Base-by-base conservation (phyloP, 2,329 filamentous ascomycete genomes). In the Laburnicola sp. region DNA sequence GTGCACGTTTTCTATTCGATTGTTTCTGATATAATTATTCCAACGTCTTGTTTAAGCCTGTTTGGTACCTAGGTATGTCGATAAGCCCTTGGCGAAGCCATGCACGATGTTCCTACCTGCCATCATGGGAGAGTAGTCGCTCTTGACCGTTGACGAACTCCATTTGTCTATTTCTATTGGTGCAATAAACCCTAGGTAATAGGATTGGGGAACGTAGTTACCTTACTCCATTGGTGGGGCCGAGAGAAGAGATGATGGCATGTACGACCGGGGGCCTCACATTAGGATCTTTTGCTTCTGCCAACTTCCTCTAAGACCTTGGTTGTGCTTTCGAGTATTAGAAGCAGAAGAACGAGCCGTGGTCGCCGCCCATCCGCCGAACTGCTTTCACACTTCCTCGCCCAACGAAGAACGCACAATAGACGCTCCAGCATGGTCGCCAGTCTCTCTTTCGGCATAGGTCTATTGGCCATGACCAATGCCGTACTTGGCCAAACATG, bases 401-500 rank as follows among this genome's bases (percentile, higher is more conserved):
- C 10, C 28, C 10, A 30, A 30, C 10, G 6, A 25, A 36, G n/a
- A 8, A 28, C 42, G 25, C 6, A 37, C n/a, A 23, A 10, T 28
- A 34, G 23, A 10, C 9, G 1, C 4, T 23, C 2, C 6, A 45
- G 23, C 9, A 45, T 45, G 42, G 23, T 37, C 23, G 9, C 32
- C 6, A 45, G 23, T 3, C 25, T 34, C 5, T 10, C 31, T 21
- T 23, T 30, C 4, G 32, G 23, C 11, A 21, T 45, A 9, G 42
- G 22, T 8, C 31, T 37, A 11, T n/a, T 45, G n/a, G n/a, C 32
- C 6, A 16, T 45, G 23, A 37, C 32, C 16, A 6, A 30, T 3
- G 11, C 9, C 8, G 43, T 37, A 16, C 31, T 50, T 16, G 54
- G 54, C 3, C 58, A 60, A 31, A 53, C 44, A 47, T 64, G 60